Evolutionary conservation across 2,329 filamentous ascomycete genomes (phyloP), one percentile per base, ranked within the genome.

Genomic region (Myriosclerotinia duriaeana): DNA sequence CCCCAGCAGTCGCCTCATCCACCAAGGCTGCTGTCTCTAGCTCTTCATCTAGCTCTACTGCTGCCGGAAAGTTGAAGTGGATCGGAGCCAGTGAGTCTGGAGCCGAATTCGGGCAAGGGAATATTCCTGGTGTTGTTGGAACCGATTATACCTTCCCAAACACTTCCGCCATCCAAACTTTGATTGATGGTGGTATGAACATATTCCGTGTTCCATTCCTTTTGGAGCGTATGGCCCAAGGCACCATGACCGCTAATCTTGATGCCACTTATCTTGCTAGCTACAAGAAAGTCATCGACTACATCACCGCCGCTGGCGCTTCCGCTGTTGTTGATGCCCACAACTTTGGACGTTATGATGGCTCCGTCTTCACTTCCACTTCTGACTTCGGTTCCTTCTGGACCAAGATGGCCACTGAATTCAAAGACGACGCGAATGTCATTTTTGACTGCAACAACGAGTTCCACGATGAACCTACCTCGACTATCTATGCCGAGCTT

Each of bases 141-240:
- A 87, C 80, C 64, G 84, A 89, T 71, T 89, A 83, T 72, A 87
- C 79, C 30, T 89, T 85, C 81, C 85, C 86, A 2, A 81, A 83
- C 60, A 77, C 82, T 1, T 9, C 46, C 14, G 46, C 64, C 55
- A 65, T 65, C 20, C 55, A 65, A 44, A 61, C 26, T n/a, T 52
- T 65, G 44, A 65, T 65, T 17, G 64, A 65, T 65, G 64, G 55
- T 65, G 64, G 64, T 22, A 66, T 66, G 64, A 62, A 62, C 40
- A 62, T 66, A 17, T 63, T 66, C 64, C 64, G 56, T 63, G 14
- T 65, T 53, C 73, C 76, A 26, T 78, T 80, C 67, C 66, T 83
- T 74, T 87, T 87, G 84, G 85, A 87, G 74, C 82, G 85, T 15
- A 77, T 86, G 44, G 79, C 82, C 14, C 84, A 83, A 9, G 77